These are phyloP conservation scores for Phialocephala subalpina DNA, from an alignment of 2,329 filamentous ascomycete genomes.

Conservation along the genomic window DNA sequence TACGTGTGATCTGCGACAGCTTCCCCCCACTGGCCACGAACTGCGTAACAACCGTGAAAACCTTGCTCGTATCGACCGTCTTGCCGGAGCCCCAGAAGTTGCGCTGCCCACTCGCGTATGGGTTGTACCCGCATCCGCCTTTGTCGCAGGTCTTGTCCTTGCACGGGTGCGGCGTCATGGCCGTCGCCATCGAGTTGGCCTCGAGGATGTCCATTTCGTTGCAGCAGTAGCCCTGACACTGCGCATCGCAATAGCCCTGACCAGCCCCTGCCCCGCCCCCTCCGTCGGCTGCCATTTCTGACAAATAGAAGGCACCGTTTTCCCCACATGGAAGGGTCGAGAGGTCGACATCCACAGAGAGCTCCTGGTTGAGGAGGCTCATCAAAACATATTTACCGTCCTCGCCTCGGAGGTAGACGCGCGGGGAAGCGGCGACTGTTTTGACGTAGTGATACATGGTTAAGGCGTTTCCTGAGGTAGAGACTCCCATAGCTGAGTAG, in stretches of 20 bases:
- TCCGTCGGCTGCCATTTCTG: conserved; percentile 69
- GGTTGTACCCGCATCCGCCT: conserved; percentile 54
- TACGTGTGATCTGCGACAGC: conserved; percentile 55
- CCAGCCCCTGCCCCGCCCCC: conserved; percentile 64
- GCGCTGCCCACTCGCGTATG: conserved; percentile 46
- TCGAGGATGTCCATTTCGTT: conserved; percentile 73
- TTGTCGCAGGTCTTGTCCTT: conserved; percentile 56
- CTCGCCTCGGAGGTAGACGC: conserved; percentile 30
- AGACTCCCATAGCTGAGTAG: conserved; percentile 53
- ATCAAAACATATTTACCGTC: conserved; percentile 68
- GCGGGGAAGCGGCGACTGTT: conserved; percentile 49
- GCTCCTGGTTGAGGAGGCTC: conserved; percentile 69
- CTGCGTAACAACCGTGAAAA: conserved; percentile 59
- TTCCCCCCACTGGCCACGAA: conserved; percentile 55
- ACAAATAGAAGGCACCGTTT: conserved; percentile 74
- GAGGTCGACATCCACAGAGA: conserved; percentile 75
- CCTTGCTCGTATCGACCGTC: conserved; percentile 51
- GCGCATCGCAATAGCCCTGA: conserved; percentile 70
- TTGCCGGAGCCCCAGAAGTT: conserved; percentile 37
- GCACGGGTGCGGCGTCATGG: conserved; percentile 65
- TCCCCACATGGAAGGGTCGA: conserved; percentile 72
- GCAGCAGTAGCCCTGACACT: conserved; percentile 65
- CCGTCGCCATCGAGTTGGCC: conserved; percentile 64
- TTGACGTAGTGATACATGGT: conserved; percentile 52
- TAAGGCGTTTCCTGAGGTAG: conserved; percentile 47